Conservation (phyloP, 2,329 filamentous ascomycete genomes). For the Taxawa tesnikishii region DNA sequence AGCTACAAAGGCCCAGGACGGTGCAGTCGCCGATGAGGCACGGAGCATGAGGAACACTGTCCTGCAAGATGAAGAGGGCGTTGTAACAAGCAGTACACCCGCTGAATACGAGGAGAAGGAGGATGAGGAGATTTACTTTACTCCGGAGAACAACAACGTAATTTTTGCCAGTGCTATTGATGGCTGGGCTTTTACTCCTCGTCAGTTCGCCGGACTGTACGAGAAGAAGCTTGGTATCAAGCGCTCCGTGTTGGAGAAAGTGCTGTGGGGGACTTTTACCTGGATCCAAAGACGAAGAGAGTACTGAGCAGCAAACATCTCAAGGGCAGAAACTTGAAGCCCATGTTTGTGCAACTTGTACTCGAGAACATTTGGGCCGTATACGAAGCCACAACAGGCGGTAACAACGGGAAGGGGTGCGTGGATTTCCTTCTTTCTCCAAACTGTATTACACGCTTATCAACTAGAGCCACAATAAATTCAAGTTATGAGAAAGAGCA, state of each 20-base stretch:
- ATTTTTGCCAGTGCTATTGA: constrained; percentile 97
- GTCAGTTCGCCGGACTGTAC: constrained; percentile 86
- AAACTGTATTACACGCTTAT: background rate
- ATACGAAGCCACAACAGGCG: constrained; percentile 79
- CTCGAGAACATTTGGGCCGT: constrained; percentile 94
- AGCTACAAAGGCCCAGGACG: constrained; percentile 40
- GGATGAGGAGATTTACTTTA: constrained; percentile 95
- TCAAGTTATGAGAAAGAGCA: too few relatives aligned
- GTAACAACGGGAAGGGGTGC: constrained; percentile 68
- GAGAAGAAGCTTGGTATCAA: constrained; percentile 97
- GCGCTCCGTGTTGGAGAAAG: constrained; percentile 73
- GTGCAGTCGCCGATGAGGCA: constrained; percentile 16
- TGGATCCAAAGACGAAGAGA: constrained; percentile 94
- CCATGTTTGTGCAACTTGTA: constrained; percentile 94
- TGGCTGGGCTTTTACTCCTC: constrained; percentile 96
- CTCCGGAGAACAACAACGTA: constrained; percentile 96
- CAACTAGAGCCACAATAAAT: background rate
- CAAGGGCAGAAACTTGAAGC: constrained; percentile 82
- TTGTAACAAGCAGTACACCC: constrained; percentile 34
- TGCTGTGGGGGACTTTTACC: constrained; percentile 95
- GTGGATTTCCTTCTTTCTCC: constrained; percentile 30
- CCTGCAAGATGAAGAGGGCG: constrained; percentile 43
- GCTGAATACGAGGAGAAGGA: constrained; percentile 75
- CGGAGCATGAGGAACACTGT: constrained; percentile 23
- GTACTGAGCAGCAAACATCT: constrained; percentile 83